These are phyloP conservation scores for Penicillium sclerotigenum DNA, from an alignment of 2,329 filamentous ascomycete species.

Conservation along the genomic window DNA sequence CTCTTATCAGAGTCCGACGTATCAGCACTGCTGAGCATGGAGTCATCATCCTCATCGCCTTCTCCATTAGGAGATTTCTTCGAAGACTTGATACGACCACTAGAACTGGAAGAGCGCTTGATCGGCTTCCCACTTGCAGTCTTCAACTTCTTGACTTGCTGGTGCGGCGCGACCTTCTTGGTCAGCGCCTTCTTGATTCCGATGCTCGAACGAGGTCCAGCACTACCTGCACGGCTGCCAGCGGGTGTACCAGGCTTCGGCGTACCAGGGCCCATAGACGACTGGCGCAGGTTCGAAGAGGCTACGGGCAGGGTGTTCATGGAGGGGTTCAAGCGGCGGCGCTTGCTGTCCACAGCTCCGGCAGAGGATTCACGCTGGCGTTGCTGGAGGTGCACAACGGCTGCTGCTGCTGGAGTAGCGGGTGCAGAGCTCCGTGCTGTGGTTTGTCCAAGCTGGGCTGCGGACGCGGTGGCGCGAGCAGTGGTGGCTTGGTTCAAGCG, in stretches of 20 bases:
- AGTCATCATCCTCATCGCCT: conserved; percentile 50
- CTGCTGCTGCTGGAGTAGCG: conserved; percentile 42
- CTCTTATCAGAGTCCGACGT: conserved; percentile 47
- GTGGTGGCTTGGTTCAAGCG: conserved; percentile 42
- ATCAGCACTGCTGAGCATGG: conserved; percentile 51
- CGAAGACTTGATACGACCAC: conserved; percentile 35
- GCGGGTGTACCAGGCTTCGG: conserved; percentile 57
- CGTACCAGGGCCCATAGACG: conserved; percentile 61
- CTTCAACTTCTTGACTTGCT: conserved; percentile 46
- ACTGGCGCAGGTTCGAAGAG: conserved; percentile 57
- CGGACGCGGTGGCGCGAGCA: conserved; percentile 33
- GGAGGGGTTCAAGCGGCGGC: conserved; percentile 54
- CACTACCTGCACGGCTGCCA: conserved; percentile 57
- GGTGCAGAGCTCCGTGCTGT: conserved; percentile 45
- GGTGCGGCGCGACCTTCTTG: conserved; percentile 56
- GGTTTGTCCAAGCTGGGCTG: conserved; percentile 39
- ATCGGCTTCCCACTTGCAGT: conserved; percentile 36
- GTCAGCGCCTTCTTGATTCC: conserved; percentile 46
- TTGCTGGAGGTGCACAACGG: conserved; percentile 42
- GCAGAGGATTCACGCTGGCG: conserved; percentile 55
- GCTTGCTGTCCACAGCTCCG: conserved; percentile 56
- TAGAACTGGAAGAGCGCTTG: conserved; percentile 45
- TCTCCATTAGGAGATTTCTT: conserved; percentile 45
- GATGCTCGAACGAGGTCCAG: conserved; percentile 49
- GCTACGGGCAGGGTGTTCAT: conserved; percentile 54